A percentile compares a stretch with the other conserved stretches of the same genome.
Evolutionary conservation across 2,329 filamentous ascomycete genomes (phyloP).

Genomic region (Myotisia sp.): DNA sequence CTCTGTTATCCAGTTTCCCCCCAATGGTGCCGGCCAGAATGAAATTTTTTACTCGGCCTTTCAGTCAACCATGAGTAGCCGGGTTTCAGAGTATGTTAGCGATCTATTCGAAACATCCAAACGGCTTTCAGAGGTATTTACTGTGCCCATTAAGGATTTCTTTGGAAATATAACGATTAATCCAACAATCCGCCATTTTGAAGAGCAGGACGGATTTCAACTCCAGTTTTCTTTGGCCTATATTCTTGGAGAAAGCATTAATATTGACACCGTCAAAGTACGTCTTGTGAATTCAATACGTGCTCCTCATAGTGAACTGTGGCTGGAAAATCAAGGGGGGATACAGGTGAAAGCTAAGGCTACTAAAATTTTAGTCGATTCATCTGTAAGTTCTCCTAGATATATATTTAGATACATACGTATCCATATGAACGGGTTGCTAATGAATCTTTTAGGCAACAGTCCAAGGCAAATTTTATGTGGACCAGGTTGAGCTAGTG

Average conservation of each 20-base stretch:
- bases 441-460: conserved; percentile 18
- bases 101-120: conserved; percentile 36
- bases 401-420: too few relatives aligned
- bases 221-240: conserved; percentile 55
- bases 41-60: conserved; percentile 17
- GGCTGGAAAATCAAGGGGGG: conserved; percentile 40
- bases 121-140: conserved; percentile 46
- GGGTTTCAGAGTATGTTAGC: conserved; percentile 24
- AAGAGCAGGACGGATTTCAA: conserved; percentile 60
- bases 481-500: conserved; percentile 55
- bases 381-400: conserved; percentile 26
- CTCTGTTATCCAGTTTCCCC: conserved; percentile 20
- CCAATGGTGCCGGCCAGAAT: conserved; percentile 15
- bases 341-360: conserved; percentile 42
- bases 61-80: conserved; percentile 3
- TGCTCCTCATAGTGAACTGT: conserved; percentile 51
- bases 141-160: conserved; percentile 56
- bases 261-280: conserved; percentile 50
- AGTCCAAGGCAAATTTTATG: conserved; percentile 54
- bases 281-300: conserved; percentile 44
- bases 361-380: conserved; percentile 38
- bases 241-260: conserved; percentile 55
- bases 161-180: conserved; percentile 57
- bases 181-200: conserved; percentile 53
- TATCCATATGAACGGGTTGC: too few relatives aligned